Percentiles rank a stretch among this genome's conserved stretches.
phyloP scores from a whole-genome alignment of 306 rosid species.

The Castanea mollissima region DNA sequence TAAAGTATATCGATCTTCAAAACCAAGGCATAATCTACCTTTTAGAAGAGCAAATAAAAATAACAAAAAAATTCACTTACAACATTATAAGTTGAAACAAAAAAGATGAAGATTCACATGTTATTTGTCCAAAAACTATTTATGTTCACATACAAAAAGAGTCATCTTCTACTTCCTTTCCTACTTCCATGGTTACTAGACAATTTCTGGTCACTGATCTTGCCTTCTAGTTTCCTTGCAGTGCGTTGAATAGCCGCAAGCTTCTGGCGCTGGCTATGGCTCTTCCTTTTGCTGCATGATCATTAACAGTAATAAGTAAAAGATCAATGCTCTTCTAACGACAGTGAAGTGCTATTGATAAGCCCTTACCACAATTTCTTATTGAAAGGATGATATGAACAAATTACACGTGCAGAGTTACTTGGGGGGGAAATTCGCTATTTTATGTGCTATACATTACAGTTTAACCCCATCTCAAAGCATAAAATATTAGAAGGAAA shows the following conservation, averaged over 20 bases:
- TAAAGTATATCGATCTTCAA: not conserved
- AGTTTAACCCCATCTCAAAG: slow-evolving; percentile 4
- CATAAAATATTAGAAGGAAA: not conserved
- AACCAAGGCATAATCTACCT: not conserved
- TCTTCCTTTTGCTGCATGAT: slow-evolving; percentile 52
- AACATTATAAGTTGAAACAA: slow-evolving; percentile 3
- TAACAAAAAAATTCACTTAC: slow-evolving; percentile 7
- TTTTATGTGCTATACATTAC: not conserved
- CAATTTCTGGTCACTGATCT: slow-evolving; percentile 36
- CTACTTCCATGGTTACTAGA: slow-evolving; percentile 41
- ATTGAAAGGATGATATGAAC: not conserved
- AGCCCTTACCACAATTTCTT: not conserved
- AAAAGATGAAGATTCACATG: slow-evolving; percentile 10
- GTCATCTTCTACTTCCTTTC: slow-evolving; percentile 54
- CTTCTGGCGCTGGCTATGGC: slow-evolving; percentile 56
- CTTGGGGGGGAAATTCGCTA: not conserved
- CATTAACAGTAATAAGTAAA: not conserved
- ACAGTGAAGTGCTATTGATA: not conserved
- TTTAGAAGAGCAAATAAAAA: not conserved
- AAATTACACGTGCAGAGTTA: not conserved
- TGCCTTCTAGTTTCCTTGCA: slow-evolving; percentile 65
- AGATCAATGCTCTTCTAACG: not conserved
- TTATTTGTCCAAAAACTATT: not conserved
- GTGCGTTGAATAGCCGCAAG: slow-evolving; percentile 65
- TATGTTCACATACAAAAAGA: slow-evolving; percentile 36